Evolutionary conservation across 2,329 filamentous ascomycete species (phyloP).

Genomic region (Geosmithia putterillii): DNA sequence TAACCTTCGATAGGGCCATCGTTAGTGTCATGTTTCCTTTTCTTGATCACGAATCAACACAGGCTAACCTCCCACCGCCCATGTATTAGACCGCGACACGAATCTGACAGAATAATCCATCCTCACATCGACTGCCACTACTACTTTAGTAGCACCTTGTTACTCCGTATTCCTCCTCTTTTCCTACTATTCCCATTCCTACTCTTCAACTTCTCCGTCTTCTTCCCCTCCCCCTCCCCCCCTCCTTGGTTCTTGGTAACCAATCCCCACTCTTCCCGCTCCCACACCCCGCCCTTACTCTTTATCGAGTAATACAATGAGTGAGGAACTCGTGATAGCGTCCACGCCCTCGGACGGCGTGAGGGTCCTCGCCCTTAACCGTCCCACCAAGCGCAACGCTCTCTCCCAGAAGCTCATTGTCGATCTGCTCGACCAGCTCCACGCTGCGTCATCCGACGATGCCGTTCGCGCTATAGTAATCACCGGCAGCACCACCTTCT

Average conservation of each 20-base stretch:
- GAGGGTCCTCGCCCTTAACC: constrained; percentile 36
- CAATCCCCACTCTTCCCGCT: neutral
- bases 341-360: constrained; percentile 20
- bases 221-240: neutral
- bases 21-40: neutral
- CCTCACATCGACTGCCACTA: neutral
- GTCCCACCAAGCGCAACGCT: constrained; percentile 46
- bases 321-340: constrained; percentile 7
- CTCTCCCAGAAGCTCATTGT: constrained; percentile 38
- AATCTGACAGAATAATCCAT: neutral
- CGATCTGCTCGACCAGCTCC: constrained; percentile 23
- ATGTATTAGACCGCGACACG: neutral
- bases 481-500: constrained; percentile 19
- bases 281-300: neutral
- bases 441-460: constrained; percentile 8
- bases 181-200: too few species aligned
- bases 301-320: too few species aligned
- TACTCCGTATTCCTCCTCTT: too few species aligned
- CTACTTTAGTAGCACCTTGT: too few species aligned
- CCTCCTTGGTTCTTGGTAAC: neutral
- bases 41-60: neutral
- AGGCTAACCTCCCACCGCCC: neutral
- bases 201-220: neutral
- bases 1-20: neutral
- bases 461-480: constrained; percentile 21